A percentile compares a stretch with the other conserved stretches of the same genome.
These are phyloP conservation scores for Scheffersomyces segobiensis DNA, from an alignment of 1,139 yeast genomes.

Conservation along the genomic window DNA sequence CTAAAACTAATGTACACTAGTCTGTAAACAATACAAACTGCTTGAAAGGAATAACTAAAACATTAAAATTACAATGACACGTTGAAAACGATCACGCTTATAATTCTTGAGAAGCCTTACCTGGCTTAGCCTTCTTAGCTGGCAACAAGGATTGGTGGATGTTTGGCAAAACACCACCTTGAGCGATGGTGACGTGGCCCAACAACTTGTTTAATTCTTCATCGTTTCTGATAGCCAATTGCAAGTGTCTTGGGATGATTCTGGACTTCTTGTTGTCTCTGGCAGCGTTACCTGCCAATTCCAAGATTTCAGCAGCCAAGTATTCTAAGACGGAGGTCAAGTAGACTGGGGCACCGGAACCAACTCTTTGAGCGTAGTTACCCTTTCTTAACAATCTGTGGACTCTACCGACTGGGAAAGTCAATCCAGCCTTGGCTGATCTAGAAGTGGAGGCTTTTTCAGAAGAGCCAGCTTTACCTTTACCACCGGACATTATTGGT, in stretches of 20 bases:
- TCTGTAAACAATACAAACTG: conserved; percentile 9
- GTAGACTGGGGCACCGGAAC: conserved; percentile 58
- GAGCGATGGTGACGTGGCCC: conserved; percentile 94
- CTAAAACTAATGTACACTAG: conserved; percentile 17
- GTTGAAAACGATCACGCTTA: conserved; percentile 31
- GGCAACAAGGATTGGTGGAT: conserved; percentile 94
- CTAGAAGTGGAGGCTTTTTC: conserved; percentile 56
- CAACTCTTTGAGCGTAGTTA: conserved; percentile 57
- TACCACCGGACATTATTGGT: conserved; percentile 50
- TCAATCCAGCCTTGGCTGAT: conserved; percentile 55
- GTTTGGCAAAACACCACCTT: conserved; percentile 99
- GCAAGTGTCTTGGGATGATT: conserved; percentile 56
- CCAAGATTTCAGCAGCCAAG: conserved; percentile 56
- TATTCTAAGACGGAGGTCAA: conserved; percentile 54
- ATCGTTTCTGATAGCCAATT: conserved; percentile 57
- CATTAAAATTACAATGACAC: conserved; percentile 4
- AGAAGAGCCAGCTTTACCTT: conserved; percentile 54
- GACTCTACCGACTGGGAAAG: conserved; percentile 59
- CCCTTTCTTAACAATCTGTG: conserved; percentile 58
- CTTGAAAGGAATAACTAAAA: conserved; percentile 9
- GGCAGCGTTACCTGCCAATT: conserved; percentile 59
- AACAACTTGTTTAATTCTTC: conserved; percentile 58
- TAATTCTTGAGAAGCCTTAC: conserved; percentile 85
- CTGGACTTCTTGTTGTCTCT: conserved; percentile 60
- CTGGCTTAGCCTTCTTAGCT: conserved; percentile 79